Evolutionary conservation across 148 eudicot genomes (phyloP), one percentile per base, ranked within the genome.

Genomic region (Vaccinium macrocarpon): DNA sequence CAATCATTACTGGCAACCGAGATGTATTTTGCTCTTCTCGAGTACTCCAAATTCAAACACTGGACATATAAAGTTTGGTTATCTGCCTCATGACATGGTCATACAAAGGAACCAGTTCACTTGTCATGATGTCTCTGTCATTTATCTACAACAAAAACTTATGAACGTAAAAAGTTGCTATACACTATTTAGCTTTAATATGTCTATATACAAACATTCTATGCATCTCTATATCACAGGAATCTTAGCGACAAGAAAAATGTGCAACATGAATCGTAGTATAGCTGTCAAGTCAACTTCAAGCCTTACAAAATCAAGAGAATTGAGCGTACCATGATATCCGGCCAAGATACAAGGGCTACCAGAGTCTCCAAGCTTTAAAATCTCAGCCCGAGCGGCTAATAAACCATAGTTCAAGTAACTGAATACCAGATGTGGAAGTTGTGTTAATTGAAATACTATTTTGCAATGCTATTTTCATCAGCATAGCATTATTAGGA

Each of bases 321-420:
- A 88, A 51, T 25, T 81, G 57, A 42, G 81, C 78, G 25, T 85
- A 97, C 99, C 99, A 49, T 92, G 78, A 95, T 89, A 92, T 46
- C 95, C 99, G 15, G 86, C 88, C 82, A 92, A 84, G 84, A 95
- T 81, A 82, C 99, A 97, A 6, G 98, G 98, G 87, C 88, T 97
- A 70, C 86, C 95, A 84, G 93, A 81, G 79, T 88, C 90, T 85
- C 88, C 93, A 80, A 88, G 93, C 87, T 92, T 92, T 82, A 95
- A 74, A 78, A 97, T 97, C 91, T 97, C 98, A 84, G 98, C 99
- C 87, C 99, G 95, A 61, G 99, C 98, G 56, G 99, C 99, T 84
- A 95, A 90, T 90, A 97, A 89, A 70, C 99, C 99, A 87, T 95
- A 97, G 83, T 84, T 92, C 90, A 97, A 88, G 90, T 97, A 97